phyloP scores from a whole-genome alignment of 169 alveolate genomes.

The Perkinsus olseni region DNA sequence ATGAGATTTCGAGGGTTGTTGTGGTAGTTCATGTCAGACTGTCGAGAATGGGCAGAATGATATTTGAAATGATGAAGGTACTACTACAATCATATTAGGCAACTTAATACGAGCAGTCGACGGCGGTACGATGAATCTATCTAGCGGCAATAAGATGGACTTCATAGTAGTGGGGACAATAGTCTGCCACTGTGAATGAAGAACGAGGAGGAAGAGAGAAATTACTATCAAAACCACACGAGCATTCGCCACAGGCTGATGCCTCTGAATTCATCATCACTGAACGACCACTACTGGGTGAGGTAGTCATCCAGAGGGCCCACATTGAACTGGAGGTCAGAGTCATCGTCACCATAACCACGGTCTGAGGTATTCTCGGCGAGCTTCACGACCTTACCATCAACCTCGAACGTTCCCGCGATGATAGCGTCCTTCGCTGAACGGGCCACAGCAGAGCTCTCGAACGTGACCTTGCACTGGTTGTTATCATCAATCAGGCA shows the following conservation, averaged over 20 bases:
- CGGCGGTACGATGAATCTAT: neutral
- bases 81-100: neutral
- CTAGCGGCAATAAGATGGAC: neutral
- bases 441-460: neutral
- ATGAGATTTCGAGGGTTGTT: neutral
- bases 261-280: neutral
- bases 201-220: neutral
- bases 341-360: neutral
- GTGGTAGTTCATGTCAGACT: too few relatives aligned
- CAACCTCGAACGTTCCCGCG: neutral
- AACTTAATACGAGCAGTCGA: neutral
- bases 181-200: neutral
- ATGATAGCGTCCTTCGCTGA: neutral
- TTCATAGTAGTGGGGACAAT: neutral
- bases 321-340: neutral
- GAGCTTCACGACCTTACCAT: neutral
- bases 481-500: neutral
- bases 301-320: neutral
- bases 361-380: neutral
- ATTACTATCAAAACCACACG: neutral
- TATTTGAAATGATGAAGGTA: neutral
- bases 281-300: neutral
- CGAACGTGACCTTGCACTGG: neutral
- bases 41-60: neutral
- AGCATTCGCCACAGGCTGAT: neutral